These are phyloP conservation scores for Musa acuminata DNA, from an alignment of 176 grass and related monocot genomes.

Conservation along the genomic window DNA sequence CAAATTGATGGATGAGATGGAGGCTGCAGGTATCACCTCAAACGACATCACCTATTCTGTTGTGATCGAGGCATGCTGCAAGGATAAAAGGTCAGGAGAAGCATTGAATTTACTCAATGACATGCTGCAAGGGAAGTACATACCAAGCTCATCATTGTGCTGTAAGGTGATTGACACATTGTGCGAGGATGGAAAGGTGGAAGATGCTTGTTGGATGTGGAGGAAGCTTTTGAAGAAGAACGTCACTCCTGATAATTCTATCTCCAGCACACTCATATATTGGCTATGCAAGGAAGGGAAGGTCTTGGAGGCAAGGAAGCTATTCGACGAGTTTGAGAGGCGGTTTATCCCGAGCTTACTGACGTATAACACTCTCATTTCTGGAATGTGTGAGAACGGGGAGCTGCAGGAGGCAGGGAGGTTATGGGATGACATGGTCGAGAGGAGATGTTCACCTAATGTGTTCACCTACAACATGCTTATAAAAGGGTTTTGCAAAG, in stretches of 20 bases:
- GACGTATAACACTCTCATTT: constrained; percentile 65
- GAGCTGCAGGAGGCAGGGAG: constrained; percentile 48
- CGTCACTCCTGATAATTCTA: constrained; percentile 42
- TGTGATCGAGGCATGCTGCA: constrained; percentile 52
- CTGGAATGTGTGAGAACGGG: constrained; percentile 55
- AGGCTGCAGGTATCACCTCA: constrained; percentile 27
- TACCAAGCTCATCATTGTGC: constrained; percentile 31
- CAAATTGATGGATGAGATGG: constrained; percentile 87
- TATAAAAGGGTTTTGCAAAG: constrained; percentile 66
- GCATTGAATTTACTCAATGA: constrained; percentile 36
- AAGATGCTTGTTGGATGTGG: constrained; percentile 48
- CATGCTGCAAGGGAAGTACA: constrained; percentile 44
- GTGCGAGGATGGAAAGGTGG: constrained; percentile 49
- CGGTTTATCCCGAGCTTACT: constrained; percentile 41
- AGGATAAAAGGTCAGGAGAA: constrained; percentile 38
- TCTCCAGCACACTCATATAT: constrained; percentile 47
- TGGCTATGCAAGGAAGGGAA: constrained; percentile 65
- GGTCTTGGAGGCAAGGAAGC: constrained; percentile 42
- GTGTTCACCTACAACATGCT: constrained; percentile 52
- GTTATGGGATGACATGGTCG: constrained; percentile 74
- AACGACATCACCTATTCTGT: constrained; percentile 62
- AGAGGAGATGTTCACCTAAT: constrained; percentile 51
- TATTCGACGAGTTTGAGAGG: constrained; percentile 58
- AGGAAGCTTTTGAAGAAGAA: constrained; percentile 55
- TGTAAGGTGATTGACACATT: constrained; percentile 61